Evolutionary conservation across 768 basidiomycete species (phyloP).

Genomic region (Boletus barrowsii): DNA sequence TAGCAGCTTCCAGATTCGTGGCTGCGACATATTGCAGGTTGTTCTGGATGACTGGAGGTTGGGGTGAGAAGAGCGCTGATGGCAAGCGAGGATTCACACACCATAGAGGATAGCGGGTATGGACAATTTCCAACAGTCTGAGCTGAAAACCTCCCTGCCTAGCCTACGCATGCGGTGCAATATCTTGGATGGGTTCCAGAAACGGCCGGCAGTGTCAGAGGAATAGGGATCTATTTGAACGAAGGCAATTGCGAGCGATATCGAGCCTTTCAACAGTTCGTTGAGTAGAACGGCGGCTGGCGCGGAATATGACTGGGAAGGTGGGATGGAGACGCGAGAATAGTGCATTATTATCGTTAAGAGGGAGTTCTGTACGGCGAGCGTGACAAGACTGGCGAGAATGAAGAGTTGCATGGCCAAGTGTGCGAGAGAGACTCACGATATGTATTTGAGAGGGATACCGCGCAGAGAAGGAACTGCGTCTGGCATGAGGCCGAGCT

Average conservation of each 20-base stretch:
- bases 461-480: slow-evolving; percentile 59
- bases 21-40: slow-evolving; percentile 95
- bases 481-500: slow-evolving; percentile 41
- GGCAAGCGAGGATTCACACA: slow-evolving; percentile 25
- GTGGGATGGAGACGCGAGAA: slow-evolving; percentile 78
- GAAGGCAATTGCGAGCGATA: slow-evolving; percentile 86
- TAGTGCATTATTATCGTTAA: slow-evolving; percentile 96
- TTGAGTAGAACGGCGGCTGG: slow-evolving; percentile 91
- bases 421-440: slow-evolving; percentile 39
- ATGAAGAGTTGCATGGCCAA: background rate
- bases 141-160: slow-evolving; percentile 71
- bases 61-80: slow-evolving; percentile 6
- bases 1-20: slow-evolving; percentile 90
- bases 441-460: slow-evolving; percentile 75
- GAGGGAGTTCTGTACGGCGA: slow-evolving; percentile 89
- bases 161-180: slow-evolving; percentile 53
- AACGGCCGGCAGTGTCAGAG: slow-evolving; percentile 32
- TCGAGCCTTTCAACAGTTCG: slow-evolving; percentile 88
- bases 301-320: slow-evolving; percentile 82
- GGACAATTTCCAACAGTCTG: slow-evolving; percentile 96
- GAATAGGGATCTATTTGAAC: slow-evolving; percentile 47
- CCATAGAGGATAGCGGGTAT: slow-evolving; percentile 95
- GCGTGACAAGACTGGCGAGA: slow-evolving; percentile 62
- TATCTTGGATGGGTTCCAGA: slow-evolving; percentile 36
- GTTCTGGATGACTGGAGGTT: slow-evolving; percentile 75